phyloP scores from a whole-genome alignment of 345 rosid genomes.

The Rubroshorea leprosula region DNA sequence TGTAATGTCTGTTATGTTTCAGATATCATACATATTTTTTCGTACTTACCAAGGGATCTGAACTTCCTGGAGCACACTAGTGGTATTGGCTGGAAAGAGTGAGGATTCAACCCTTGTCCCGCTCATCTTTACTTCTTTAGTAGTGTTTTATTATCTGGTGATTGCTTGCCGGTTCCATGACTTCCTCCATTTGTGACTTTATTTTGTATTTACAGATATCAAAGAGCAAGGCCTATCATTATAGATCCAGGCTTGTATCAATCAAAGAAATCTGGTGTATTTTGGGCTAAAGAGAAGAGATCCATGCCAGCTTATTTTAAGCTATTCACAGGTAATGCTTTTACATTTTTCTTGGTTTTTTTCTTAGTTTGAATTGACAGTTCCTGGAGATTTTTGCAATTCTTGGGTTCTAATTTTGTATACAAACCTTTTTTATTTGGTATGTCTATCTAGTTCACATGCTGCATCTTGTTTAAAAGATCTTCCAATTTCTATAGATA shows the following conservation, averaged over 20 bases:
- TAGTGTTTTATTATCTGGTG: not conserved
- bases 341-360: not conserved
- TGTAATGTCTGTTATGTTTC: constrained; percentile 29
- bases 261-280: constrained; percentile 69
- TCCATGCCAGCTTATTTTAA: constrained; percentile 86
- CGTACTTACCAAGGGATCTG: constrained; percentile 84
- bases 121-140: constrained; percentile 10
- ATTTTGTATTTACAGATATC: constrained; percentile 40
- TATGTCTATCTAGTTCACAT: too few species aligned
- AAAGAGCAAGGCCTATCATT: constrained; percentile 82
- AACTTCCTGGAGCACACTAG: constrained; percentile 96
- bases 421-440: too few species aligned
- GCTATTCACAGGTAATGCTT: constrained; percentile 61
- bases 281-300: constrained; percentile 86
- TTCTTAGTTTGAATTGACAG: not conserved
- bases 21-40: constrained; percentile 89
- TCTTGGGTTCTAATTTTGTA: not conserved
- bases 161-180: not conserved
- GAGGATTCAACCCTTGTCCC: constrained; percentile 27
- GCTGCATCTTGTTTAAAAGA: too few species aligned
- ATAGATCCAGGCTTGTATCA: constrained; percentile 93
- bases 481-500: too few species aligned
- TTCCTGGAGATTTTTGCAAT: not conserved
- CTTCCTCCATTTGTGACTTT: constrained; percentile 1
- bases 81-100: constrained; percentile 94